Conservation (phyloP, 768 basidiomycete genomes). For the Psilocybe azurescens region DNA sequence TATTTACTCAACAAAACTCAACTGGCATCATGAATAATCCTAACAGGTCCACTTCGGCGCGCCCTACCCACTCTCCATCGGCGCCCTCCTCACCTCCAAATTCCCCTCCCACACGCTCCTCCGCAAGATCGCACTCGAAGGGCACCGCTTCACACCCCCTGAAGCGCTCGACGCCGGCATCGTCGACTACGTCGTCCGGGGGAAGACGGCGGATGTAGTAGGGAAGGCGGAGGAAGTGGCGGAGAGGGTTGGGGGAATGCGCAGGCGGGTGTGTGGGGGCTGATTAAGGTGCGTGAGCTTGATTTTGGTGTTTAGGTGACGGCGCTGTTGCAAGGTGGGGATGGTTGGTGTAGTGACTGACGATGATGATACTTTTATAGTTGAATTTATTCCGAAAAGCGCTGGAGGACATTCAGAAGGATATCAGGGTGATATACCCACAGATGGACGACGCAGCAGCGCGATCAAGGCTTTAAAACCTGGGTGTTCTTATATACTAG, state of each 20-base stretch:
- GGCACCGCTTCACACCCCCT: constrained; percentile 73
- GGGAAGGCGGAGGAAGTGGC: constrained; percentile 70
- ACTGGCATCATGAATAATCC: too few relatives aligned
- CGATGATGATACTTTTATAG: constrained; percentile 33
- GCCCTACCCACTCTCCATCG: constrained; percentile 75
- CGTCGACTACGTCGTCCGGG: constrained; percentile 71
- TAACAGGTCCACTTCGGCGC: constrained; percentile 82
- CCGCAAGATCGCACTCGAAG: constrained; percentile 81
- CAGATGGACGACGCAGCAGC: constrained; percentile 55
- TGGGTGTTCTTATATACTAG: too few relatives aligned
- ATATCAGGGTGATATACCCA: constrained; percentile 39
- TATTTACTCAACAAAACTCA: neutral
- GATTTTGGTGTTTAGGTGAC: neutral
- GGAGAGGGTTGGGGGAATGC: constrained; percentile 56
- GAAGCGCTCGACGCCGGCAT: constrained; percentile 75
- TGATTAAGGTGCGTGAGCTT: constrained; percentile 61
- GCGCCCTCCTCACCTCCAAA: constrained; percentile 67
- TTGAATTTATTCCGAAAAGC: constrained; percentile 60
- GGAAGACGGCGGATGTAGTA: constrained; percentile 65
- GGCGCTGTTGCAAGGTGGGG: too few relatives aligned
- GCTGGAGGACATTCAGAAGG: constrained; percentile 46
- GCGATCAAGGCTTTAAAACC: constrained; percentile 45
- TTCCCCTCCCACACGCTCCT: constrained; percentile 59
- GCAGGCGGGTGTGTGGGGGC: constrained; percentile 68
- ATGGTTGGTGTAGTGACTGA: neutral